Conservation (phyloP, 768 basidiomycete genomes). For the Suillus placidus region DNA sequence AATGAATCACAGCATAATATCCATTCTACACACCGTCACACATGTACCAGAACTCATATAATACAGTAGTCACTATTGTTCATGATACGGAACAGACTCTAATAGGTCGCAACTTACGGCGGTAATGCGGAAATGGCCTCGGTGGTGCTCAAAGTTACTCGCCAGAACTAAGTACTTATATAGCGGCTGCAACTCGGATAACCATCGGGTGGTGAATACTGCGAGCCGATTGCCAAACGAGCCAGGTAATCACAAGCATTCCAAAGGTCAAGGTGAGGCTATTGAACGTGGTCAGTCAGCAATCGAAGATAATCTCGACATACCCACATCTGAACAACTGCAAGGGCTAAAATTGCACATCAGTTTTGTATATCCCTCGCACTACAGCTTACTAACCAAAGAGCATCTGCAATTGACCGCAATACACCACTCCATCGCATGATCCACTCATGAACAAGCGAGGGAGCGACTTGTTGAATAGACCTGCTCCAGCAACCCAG, state of each 20-base stretch:
- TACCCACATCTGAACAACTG: slow-evolving; percentile 55
- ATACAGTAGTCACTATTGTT: not conserved
- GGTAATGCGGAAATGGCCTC: slow-evolving; percentile 3
- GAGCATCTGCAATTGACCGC: slow-evolving; percentile 55
- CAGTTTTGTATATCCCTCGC: not conserved
- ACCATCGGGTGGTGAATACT: slow-evolving; percentile 35
- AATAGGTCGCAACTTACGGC: not conserved
- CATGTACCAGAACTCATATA: not conserved
- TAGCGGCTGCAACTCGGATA: slow-evolving; percentile 19
- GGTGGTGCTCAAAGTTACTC: not conserved
- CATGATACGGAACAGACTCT: not conserved
- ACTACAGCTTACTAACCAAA: slow-evolving; percentile 46
- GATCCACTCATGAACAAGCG: slow-evolving; percentile 41
- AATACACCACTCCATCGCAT: slow-evolving; percentile 52
- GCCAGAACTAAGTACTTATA: not conserved
- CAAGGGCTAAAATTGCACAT: slow-evolving; percentile 40
- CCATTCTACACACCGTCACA: not conserved
- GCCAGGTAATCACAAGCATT: slow-evolving; percentile 50
- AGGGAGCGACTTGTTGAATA: slow-evolving; percentile 53
- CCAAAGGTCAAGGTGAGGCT: slow-evolving; percentile 52
- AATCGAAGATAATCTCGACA: slow-evolving; percentile 7
- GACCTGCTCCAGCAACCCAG: slow-evolving; percentile 59
- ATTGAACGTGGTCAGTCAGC: slow-evolving; percentile 16
- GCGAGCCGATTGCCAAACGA: slow-evolving; percentile 55
- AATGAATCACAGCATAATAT: not conserved